Conservation (phyloP, 2,329 filamentous ascomycete species). For the Bimuria novae-zelandiae region DNA sequence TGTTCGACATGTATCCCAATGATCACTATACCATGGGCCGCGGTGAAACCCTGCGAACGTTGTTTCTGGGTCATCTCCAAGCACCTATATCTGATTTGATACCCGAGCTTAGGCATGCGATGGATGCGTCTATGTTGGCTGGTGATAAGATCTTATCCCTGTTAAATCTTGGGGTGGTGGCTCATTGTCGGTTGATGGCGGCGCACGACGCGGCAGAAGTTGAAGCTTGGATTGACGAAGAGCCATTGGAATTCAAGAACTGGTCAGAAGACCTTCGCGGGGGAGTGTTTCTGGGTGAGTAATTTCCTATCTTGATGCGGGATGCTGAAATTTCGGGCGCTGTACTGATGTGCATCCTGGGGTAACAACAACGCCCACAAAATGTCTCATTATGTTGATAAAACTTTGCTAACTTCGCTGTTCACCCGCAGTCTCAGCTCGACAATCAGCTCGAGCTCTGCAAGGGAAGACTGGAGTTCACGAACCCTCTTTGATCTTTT, state of each 20-base stretch:
- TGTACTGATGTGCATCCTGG: no score
- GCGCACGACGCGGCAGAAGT: slow-evolving; percentile 71
- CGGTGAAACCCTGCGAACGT: slow-evolving; percentile 69
- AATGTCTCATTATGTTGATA: no score
- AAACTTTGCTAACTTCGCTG: no score
- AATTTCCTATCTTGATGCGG: no score
- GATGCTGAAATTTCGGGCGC: no score
- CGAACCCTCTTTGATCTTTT: slow-evolving; percentile 63
- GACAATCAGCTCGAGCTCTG: slow-evolving; percentile 70
- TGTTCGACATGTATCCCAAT: slow-evolving; percentile 65
- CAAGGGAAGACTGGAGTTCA: slow-evolving; percentile 71
- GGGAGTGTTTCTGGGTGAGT: slow-evolving; percentile 70
- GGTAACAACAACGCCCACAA: no score
- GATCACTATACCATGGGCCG: slow-evolving; percentile 65
- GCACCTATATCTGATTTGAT: slow-evolving; percentile 64
- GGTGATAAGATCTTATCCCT: slow-evolving; percentile 75
- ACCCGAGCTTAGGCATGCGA: slow-evolving; percentile 57
- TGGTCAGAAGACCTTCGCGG: slow-evolving; percentile 75
- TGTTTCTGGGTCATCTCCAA: slow-evolving; percentile 73
- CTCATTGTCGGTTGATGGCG: slow-evolving; percentile 69
- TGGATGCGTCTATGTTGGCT: slow-evolving; percentile 68
- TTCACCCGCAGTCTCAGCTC: slow-evolving; percentile 66
- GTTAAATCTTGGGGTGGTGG: slow-evolving; percentile 70
- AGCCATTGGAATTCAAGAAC: slow-evolving; percentile 73
- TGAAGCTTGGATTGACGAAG: slow-evolving; percentile 71